Conservation (phyloP, 306 rosid species). For the Fagus crenata region DNA sequence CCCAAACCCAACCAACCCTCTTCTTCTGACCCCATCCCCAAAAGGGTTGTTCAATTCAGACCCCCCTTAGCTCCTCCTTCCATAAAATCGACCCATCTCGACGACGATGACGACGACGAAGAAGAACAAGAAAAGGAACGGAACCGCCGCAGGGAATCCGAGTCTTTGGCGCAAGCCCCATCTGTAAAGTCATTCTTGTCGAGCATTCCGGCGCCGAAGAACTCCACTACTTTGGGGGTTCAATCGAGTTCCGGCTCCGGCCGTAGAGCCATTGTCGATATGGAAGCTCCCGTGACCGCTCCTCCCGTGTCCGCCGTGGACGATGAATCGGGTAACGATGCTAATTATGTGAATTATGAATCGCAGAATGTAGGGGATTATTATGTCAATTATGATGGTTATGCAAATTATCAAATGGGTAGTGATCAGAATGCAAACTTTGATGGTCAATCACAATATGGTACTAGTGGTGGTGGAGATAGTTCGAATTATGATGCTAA, state of each 20-base stretch:
- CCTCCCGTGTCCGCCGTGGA: constrained; percentile 22
- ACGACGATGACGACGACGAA: constrained; percentile 48
- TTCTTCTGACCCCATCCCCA: constrained; percentile 37
- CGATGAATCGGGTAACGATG: constrained; percentile 21
- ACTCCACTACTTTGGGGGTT: constrained; percentile 64
- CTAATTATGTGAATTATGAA: constrained; percentile 31
- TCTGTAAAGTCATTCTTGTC: constrained; percentile 67
- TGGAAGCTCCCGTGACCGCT: constrained; percentile 26
- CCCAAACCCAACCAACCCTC: constrained; percentile 42
- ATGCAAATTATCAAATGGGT: constrained; percentile 43
- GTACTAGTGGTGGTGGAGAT: constrained; percentile 24
- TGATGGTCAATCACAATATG: constrained; percentile 42
- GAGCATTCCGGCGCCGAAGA: constrained; percentile 75
- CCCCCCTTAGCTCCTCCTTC: constrained; percentile 57
- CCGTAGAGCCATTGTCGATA: constrained; percentile 65
- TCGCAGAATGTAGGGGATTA: constrained; percentile 38
- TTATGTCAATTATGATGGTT: constrained; percentile 27
- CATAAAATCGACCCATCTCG: constrained; percentile 33
- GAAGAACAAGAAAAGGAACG: constrained; percentile 44
- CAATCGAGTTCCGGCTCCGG: constrained; percentile 54
- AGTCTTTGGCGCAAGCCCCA: constrained; percentile 41
- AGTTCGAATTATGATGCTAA: constrained; percentile 30
- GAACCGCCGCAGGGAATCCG: constrained; percentile 38
- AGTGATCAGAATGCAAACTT: constrained; percentile 35
- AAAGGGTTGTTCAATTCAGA: constrained; percentile 66